Evolutionary conservation across 192 early-diverging fungal genomes (phyloP), one percentile per base, ranked within the genome.

Genomic region (Dimargaris xerosporica): DNA sequence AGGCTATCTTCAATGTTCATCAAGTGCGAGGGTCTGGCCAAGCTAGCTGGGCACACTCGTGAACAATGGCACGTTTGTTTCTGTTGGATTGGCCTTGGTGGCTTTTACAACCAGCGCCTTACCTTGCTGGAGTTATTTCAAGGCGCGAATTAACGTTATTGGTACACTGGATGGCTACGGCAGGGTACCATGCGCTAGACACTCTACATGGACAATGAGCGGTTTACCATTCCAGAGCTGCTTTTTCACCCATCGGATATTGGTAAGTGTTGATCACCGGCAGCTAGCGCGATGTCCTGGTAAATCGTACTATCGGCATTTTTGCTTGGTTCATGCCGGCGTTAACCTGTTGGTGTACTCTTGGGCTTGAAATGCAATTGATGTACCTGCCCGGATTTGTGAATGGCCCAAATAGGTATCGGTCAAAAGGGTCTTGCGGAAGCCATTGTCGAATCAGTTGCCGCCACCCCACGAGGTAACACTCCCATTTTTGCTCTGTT

Each of bases 181-280:
- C 45, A 59, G 65, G 30, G 50, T 15, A 55, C 63, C 52, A 21
- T 50, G 34, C 83, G n/a, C n/a, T n/a, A 86, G 54, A 68, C 85
- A 19, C 68, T 87, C 43, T 61, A 66, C 11, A 80, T 88, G 79
- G 83, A 83, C 62, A 86, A 86, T 64, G 86, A 88, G 62, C 76
- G 86, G 3, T 85, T 89, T 65, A 83, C 79, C 56, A 77, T 89
- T 11, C 84, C 86, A n/a, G 86, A 89, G 58, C 74, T 86, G 39
- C 68, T 89, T 7, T 83, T 89, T 56, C 67, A 85, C 69, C 86
- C 86, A 5, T 81, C 82, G 7, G 84, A 89, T 69, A 84, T 89
- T 62, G 86, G 86, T n/a, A n/a, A n/a, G n/a, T n/a, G n/a, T n/a
- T n/a, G n/a, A n/a, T n/a, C n/a, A n/a, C n/a, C n/a, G n/a, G n/a